Base-by-base conservation (phyloP, 2,329 filamentous ascomycete genomes). In the Dothidotthia symphoricarpi region DNA sequence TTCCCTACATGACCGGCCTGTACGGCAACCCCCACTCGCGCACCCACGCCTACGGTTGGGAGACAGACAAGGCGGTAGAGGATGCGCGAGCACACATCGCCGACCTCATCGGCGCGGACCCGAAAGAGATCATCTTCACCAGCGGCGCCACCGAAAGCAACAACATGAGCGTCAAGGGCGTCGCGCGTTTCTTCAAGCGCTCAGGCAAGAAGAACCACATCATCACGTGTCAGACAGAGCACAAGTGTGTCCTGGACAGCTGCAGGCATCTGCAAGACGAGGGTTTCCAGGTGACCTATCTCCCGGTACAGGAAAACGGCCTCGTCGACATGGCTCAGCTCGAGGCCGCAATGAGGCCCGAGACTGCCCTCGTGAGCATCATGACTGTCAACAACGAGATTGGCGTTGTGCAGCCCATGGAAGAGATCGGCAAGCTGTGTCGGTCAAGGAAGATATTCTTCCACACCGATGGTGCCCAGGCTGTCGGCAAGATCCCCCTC, bases 371-470 rank as follows among this genome's bases (percentile, higher is more conserved):
- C 19, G 90, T 97, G 68, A 96, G 90, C 63, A 87, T 98, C 69
- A 98, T 98, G 93, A 83, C 93, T 1, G 93, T 98, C 60, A 98
- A 98, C 75, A 98, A 98, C 68, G 93, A 98, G 71, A 97, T 98
- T 59, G 93, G 93, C 61, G 93, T 98, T n/a, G 94, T 98, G 41
- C 93, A 98, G 69, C 93, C 93, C 1, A 72, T 98, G 41, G 86
- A 88, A 56, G 82, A 95, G 71, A 98, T 98, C 64, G 93, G 93
- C 60, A 86, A 85, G 69, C 75, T 98, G 11, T 98, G 93, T 69
- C 82, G 93, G 34, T 78, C 82, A 37, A 93, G 88, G 69, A 96
- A 96, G 75, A 76, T 96, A 29, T 98, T 96, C 71, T 98, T 98
- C 80, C 93, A 98, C 72, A 95, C 89, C 16, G 93, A 98, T 67